Conservation (phyloP, 495 filamentous ascomycete genomes). For the Podospora pseudocomata region DNA sequence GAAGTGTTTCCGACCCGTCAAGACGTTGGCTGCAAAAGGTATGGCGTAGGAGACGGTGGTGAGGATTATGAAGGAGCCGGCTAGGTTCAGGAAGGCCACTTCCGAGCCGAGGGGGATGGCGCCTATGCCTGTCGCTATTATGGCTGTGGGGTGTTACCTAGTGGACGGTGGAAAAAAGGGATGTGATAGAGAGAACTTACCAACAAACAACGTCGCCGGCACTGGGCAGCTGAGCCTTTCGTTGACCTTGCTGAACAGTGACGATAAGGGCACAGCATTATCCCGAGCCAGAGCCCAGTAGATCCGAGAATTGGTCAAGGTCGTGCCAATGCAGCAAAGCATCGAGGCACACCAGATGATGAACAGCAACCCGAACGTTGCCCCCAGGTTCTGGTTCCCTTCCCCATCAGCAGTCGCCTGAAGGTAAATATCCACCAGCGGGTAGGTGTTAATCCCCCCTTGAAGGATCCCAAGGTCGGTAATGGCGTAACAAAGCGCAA, state of each 20-base stretch:
- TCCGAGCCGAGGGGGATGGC: constrained; percentile 69
- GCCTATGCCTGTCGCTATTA: constrained; percentile 62
- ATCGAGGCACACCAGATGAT: constrained; percentile 63
- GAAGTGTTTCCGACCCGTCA: constrained; percentile 61
- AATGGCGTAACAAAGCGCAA: constrained; percentile 70
- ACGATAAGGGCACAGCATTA: constrained; percentile 54
- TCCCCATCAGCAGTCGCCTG: constrained; percentile 62
- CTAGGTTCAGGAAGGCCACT: constrained; percentile 73
- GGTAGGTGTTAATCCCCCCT: constrained; percentile 57
- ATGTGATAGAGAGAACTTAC: constrained; percentile 10
- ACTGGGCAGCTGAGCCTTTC: constrained; percentile 59
- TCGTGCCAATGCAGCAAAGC: constrained; percentile 61
- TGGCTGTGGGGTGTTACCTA: constrained; percentile 20
- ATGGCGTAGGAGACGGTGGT: constrained; percentile 69
- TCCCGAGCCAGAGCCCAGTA: constrained; percentile 82
- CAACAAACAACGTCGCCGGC: constrained; percentile 63
- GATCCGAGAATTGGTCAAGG: constrained; percentile 76
- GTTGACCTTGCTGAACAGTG: constrained; percentile 47
- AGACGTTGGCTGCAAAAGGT: constrained; percentile 70
- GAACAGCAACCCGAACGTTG: constrained; percentile 63
- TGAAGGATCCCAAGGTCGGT: constrained; percentile 60
- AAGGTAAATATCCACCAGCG: constrained; percentile 71
- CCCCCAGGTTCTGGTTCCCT: constrained; percentile 40
- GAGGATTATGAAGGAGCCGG: constrained; percentile 71
- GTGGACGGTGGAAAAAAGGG: not conserved